These are phyloP conservation scores for Salix dunnii DNA, from an alignment of 345 rosid species.

Conservation along the genomic window DNA sequence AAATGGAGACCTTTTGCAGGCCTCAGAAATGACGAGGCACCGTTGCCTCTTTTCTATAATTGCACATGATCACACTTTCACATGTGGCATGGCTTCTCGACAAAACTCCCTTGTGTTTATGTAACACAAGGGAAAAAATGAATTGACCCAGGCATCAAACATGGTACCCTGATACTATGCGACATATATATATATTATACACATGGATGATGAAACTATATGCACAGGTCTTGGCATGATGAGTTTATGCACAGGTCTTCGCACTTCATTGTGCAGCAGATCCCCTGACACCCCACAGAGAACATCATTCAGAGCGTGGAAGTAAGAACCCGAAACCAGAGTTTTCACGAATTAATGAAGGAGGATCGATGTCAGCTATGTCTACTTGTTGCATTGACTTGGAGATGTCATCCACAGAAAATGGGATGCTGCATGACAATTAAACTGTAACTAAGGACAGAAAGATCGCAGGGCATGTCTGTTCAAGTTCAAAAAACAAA, in stretches of 20 bases:
- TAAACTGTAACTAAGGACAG: slow-evolving; percentile 10
- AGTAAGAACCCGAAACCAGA: slow-evolving; percentile 90
- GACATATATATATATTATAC: slow-evolving; percentile 27
- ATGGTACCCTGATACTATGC: slow-evolving; percentile 21
- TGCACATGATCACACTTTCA: slow-evolving; percentile 32
- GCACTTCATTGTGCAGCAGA: not conserved
- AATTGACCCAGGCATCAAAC: slow-evolving; percentile 26
- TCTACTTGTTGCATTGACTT: slow-evolving; percentile 89
- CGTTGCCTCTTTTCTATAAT: slow-evolving; percentile 17
- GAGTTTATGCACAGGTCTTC: slow-evolving; percentile 15
- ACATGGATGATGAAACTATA: slow-evolving; percentile 26
- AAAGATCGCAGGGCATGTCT: not conserved
- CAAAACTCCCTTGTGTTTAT: slow-evolving; percentile 40
- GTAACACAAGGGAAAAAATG: slow-evolving; percentile 46
- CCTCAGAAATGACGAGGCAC: slow-evolving; percentile 21
- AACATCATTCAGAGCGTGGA: slow-evolving; percentile 65
- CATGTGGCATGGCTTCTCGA: slow-evolving; percentile 34
- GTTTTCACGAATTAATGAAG: slow-evolving; percentile 76
- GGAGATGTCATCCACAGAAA: slow-evolving; percentile 96
- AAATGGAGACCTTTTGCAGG: slow-evolving; percentile 19
- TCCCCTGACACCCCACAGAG: slow-evolving; percentile 1
- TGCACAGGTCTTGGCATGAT: slow-evolving; percentile 25
- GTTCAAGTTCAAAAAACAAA: not conserved
- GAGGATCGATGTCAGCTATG: slow-evolving; percentile 83
- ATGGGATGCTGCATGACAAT: slow-evolving; percentile 74